A percentile compares a stretch with the other conserved stretches of the same genome.
phyloP scores from a whole-genome alignment of 805 yeast genomes.

The Pichia paraexigua region DNA sequence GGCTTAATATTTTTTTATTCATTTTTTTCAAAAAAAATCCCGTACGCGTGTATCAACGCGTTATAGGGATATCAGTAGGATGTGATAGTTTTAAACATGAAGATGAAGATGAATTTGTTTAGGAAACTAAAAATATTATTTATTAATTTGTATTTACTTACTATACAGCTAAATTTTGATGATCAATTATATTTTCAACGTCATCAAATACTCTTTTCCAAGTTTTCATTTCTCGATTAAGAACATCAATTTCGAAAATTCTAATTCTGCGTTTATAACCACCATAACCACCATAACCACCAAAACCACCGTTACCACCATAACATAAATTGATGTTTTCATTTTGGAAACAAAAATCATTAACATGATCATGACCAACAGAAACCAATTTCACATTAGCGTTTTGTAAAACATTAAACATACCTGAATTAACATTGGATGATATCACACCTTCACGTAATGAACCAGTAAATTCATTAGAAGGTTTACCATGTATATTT shows the following conservation, averaged over 20 bases:
- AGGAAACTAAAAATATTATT: too few relatives aligned
- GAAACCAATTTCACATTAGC: constrained; percentile 66
- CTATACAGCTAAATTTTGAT: not conserved
- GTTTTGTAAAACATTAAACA: constrained; percentile 47
- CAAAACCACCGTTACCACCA: constrained; percentile 92
- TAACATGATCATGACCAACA: constrained; percentile 95
- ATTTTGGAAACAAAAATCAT: constrained; percentile 66
- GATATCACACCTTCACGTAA: constrained; percentile 72
- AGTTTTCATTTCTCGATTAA: constrained; percentile 38
- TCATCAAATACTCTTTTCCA: constrained; percentile 69
- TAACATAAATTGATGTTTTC: constrained; percentile 77
- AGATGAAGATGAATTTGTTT: too few relatives aligned
- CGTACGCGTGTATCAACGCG: too few relatives aligned
- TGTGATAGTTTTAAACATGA: too few relatives aligned
- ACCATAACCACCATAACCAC: constrained; percentile 93
- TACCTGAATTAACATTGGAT: constrained; percentile 63
- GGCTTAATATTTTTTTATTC: constrained; percentile 1
- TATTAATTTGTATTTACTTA: too few relatives aligned
- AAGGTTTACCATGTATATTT: not conserved
- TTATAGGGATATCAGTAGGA: too few relatives aligned
- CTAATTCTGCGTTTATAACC: constrained; percentile 78
- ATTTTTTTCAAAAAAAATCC: not conserved
- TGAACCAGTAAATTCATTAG: constrained; percentile 44
- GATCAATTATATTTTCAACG: constrained; percentile 27
- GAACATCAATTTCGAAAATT: constrained; percentile 55